Evolutionary conservation across 192 early-diverging fungal species (phyloP).

Genomic region (Coemansia biformis): DNA sequence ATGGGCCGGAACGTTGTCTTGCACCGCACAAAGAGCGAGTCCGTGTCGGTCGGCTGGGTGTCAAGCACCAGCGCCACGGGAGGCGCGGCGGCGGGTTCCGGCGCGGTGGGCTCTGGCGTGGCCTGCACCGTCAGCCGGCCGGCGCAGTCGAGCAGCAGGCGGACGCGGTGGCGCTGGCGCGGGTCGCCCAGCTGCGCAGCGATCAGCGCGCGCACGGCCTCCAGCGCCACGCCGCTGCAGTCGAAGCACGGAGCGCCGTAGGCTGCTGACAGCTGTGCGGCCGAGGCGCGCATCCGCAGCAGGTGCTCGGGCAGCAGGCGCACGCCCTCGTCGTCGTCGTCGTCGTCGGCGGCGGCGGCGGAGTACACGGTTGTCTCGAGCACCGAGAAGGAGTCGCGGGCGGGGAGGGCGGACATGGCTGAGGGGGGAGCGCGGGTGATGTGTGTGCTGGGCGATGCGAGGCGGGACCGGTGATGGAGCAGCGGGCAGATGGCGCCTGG

Average conservation of each 20-base stretch:
- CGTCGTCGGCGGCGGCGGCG: too few relatives aligned
- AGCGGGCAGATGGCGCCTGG: too few relatives aligned
- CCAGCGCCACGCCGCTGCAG: background rate
- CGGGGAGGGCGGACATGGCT: conserved; percentile 7
- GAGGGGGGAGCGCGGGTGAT: too few relatives aligned
- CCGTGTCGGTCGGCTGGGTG: conserved; percentile 8
- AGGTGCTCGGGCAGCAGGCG: conserved; percentile 23
- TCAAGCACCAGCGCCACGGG: conserved; percentile 27
- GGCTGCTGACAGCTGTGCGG: conserved; percentile 1
- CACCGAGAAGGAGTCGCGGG: conserved; percentile 18
- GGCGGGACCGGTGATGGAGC: too few relatives aligned
- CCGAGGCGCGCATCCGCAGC: conserved; percentile 25
- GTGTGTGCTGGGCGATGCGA: too few relatives aligned
- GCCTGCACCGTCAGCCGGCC: conserved; percentile 26
- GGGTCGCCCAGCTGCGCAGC: background rate
- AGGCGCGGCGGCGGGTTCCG: background rate
- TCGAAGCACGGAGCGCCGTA: conserved; percentile 8
- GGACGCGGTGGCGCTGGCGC: conserved; percentile 12
- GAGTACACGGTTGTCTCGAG: conserved; percentile 35
- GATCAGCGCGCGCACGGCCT: background rate
- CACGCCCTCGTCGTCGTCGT: conserved; percentile 11
- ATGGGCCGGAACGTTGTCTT: conserved; percentile 38
- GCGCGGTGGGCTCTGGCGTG: conserved; percentile 2
- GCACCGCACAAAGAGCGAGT: conserved; percentile 31
- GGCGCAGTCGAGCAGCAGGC: conserved; percentile 14